phyloP scores from a whole-genome alignment of 371 early-diverging fungal genomes.

The Parasitella parasitica region DNA sequence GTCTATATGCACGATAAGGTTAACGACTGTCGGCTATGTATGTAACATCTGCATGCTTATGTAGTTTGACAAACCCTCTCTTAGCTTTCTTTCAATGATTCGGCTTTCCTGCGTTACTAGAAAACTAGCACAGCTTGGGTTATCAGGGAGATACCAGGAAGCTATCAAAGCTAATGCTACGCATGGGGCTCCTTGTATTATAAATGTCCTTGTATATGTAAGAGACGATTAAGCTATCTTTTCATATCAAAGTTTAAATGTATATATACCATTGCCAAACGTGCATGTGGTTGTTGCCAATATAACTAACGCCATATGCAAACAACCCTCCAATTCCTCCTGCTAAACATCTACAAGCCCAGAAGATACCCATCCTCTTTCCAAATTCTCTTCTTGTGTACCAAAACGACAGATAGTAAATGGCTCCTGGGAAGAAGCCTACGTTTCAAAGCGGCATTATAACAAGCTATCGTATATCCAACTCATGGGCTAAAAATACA shows the following conservation, averaged over 20 bases:
- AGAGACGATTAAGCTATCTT: background rate
- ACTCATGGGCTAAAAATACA: background rate
- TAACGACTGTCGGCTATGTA: too few species aligned
- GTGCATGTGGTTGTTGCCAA: slow-evolving; percentile 21
- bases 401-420: slow-evolving; percentile 36
- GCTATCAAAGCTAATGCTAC: slow-evolving; percentile 15
- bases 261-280: slow-evolving; percentile 31
- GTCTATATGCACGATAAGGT: too few species aligned
- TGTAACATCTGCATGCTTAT: slow-evolving; percentile 2
- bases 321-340: slow-evolving; percentile 46
- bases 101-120: slow-evolving; percentile 25
- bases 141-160: background rate
- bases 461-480: background rate
- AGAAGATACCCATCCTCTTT: slow-evolving; percentile 35
- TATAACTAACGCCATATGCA: slow-evolving; percentile 31
- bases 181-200: slow-evolving; percentile 56
- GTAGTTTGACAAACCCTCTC: slow-evolving; percentile 15
- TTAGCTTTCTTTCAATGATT: slow-evolving; percentile 22
- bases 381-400: slow-evolving; percentile 37
- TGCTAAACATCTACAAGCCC: slow-evolving; percentile 37
- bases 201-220: slow-evolving; percentile 39
- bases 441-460: too few species aligned
- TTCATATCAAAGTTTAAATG: background rate
- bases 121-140: slow-evolving; percentile 7
- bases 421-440: slow-evolving; percentile 31